These are phyloP conservation scores for Moniliophthora roreri DNA, from an alignment of 1,284 basidiomycete species.

Conservation along the genomic window DNA sequence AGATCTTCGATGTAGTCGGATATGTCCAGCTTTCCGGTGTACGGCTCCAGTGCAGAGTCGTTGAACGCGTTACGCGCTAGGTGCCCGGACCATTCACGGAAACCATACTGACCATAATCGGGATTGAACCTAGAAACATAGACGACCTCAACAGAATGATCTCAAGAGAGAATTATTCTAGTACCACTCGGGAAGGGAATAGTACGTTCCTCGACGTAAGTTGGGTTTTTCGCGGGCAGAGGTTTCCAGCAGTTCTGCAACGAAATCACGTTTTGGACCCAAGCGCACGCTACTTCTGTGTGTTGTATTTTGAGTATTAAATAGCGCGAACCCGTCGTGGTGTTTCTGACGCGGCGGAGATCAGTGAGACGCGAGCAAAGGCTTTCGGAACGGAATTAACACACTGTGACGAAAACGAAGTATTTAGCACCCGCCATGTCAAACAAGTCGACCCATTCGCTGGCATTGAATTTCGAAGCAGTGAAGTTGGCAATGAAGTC, in stretches of 20 bases:
- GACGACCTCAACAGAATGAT: too few relatives aligned
- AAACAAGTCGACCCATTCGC: conserved; percentile 54
- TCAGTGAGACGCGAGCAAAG: neutral
- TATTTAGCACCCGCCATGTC: conserved; percentile 59
- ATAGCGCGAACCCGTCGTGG: conserved; percentile 51
- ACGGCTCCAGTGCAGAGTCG: conserved; percentile 47
- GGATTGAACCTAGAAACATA: conserved; percentile 47
- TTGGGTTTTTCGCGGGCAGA: conserved; percentile 49
- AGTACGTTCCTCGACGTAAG: conserved; percentile 52
- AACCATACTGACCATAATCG: conserved; percentile 51
- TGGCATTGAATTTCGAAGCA: conserved; percentile 51
- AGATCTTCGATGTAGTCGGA: conserved; percentile 53
- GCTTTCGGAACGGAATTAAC: conserved; percentile 11
- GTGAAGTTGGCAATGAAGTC: conserved; percentile 58
- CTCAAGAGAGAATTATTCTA: neutral
- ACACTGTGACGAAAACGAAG: conserved; percentile 56
- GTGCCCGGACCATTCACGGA: conserved; percentile 50
- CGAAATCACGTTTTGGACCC: conserved; percentile 51
- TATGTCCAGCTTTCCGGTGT: conserved; percentile 50
- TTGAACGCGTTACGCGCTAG: conserved; percentile 54
- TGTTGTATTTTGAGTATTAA: conserved; percentile 52
- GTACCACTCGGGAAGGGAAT: conserved; percentile 51
- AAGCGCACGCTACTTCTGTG: conserved; percentile 49
- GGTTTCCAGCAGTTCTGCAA: conserved; percentile 51
- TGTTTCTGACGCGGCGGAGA: conserved; percentile 36